Conservation (phyloP, 441 rosid species). For the Populus hybrid region DNA sequence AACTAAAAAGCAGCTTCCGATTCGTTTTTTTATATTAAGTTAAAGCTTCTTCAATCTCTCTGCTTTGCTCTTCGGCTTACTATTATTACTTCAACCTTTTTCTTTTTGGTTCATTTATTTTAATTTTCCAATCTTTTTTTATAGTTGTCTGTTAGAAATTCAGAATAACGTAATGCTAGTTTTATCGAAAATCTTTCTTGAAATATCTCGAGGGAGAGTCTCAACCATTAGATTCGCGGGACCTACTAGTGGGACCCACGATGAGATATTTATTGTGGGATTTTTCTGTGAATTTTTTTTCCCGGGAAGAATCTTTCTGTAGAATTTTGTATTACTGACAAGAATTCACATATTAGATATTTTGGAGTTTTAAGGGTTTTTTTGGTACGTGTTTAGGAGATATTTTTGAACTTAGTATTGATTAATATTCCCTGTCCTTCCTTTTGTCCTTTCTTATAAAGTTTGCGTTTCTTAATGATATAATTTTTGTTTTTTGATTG, state of each 20-base stretch:
- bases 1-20: conserved; percentile 6
- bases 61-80: neutral
- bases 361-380: no score
- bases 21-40: neutral
- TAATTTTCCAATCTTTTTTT: neutral
- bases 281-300: no score
- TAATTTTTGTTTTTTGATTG: neutral
- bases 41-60: neutral
- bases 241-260: neutral
- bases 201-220: neutral
- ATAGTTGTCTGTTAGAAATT: neutral
- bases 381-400: neutral
- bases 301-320: neutral
- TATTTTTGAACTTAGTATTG: neutral
- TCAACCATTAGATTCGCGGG: neutral
- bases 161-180: neutral
- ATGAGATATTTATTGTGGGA: neutral
- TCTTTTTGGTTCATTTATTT: neutral
- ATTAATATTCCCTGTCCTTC: neutral
- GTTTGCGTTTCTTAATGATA: neutral
- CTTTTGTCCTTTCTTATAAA: neutral
- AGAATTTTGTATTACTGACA: neutral
- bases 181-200: neutral
- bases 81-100: neutral
- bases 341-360: no score